These are phyloP conservation scores for Cichorium intybus DNA, from an alignment of 140 eudicot species.

Conservation along the genomic window DNA sequence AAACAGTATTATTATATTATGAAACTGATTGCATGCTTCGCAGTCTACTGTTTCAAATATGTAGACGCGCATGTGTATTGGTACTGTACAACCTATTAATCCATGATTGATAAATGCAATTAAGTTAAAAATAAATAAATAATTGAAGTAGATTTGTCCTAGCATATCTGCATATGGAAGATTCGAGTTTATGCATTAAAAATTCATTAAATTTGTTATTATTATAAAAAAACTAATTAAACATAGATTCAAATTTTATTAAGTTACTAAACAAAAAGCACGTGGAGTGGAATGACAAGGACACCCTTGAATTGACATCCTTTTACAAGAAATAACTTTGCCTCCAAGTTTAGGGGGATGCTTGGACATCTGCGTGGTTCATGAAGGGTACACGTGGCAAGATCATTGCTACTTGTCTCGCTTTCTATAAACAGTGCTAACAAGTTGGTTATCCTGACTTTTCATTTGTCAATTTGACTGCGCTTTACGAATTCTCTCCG, in stretches of 20 bases:
- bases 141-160: not conserved
- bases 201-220: not conserved
- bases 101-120: not conserved
- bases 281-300: slow-evolving; percentile 1
- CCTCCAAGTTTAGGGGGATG: slow-evolving; percentile 30
- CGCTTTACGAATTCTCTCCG: too few relatives aligned
- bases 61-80: not conserved
- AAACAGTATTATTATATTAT: not conserved
- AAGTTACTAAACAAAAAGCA: not conserved
- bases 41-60: slow-evolving; percentile 13
- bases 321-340: slow-evolving; percentile 7
- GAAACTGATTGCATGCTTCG: slow-evolving; percentile 12
- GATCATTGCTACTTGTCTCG: not conserved
- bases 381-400: slow-evolving; percentile 30
- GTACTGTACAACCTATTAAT: slow-evolving; percentile 10
- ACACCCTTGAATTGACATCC: not conserved
- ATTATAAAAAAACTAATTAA: too few relatives aligned
- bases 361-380: slow-evolving; percentile 10
- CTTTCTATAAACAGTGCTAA: not conserved
- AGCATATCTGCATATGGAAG: not conserved
- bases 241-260: not conserved
- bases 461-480: not conserved
- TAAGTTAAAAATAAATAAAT: not conserved
- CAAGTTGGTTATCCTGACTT: not conserved
- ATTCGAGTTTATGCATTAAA: not conserved